Conservation (phyloP, 306 rosid species). For the Amphicarpaea edgeworthii region DNA sequence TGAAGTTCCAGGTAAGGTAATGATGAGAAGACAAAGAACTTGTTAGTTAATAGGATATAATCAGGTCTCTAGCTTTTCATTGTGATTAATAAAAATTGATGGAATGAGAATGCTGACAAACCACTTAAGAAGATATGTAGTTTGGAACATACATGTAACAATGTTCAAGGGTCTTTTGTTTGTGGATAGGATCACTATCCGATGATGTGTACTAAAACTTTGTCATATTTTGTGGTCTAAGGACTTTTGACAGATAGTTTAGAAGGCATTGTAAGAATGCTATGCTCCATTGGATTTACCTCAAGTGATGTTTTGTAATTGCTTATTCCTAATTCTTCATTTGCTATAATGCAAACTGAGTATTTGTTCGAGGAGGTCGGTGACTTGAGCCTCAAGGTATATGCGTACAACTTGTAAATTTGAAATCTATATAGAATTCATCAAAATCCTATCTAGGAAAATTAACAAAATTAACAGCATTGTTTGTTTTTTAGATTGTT, state of each 20-base stretch:
- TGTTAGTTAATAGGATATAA: neutral
- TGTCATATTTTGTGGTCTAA: neutral
- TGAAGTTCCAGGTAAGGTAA: neutral
- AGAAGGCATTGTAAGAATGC: neutral
- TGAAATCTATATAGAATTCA: neutral
- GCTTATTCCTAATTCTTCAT: neutral
- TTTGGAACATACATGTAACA: neutral
- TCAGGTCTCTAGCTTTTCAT: neutral
- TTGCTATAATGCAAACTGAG: neutral
- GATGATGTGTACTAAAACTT: neutral
- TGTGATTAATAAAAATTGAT: neutral
- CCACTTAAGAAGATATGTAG: neutral
- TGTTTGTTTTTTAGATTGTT: neutral
- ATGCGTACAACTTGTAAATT: too few relatives aligned
- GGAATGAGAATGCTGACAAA: neutral
- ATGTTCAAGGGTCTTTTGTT: neutral
- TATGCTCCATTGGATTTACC: neutral
- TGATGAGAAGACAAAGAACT: neutral
- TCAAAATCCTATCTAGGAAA: neutral
- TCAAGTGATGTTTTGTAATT: constrained; percentile 7
- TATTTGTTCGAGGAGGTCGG: too few relatives aligned
- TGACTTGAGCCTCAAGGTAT: too few relatives aligned
- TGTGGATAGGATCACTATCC: neutral
- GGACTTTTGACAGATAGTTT: neutral
- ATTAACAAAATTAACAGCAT: neutral